Conservation (phyloP, 2,329 filamentous ascomycete genomes). For the Clonostachys byssicola region DNA sequence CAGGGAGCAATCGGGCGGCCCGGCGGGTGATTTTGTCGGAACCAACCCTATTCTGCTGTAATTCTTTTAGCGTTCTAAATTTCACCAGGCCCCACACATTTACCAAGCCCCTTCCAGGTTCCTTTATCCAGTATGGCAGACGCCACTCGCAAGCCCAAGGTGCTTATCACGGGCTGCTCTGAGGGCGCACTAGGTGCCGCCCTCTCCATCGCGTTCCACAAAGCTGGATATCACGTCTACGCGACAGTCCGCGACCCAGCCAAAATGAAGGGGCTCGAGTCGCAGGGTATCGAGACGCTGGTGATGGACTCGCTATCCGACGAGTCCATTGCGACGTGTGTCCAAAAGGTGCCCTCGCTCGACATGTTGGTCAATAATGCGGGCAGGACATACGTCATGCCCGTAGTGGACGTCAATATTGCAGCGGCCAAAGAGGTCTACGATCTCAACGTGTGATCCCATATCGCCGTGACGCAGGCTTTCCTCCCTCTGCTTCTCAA, state of each 20-base stretch:
- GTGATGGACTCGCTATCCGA: slow-evolving; percentile 29
- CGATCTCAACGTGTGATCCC: slow-evolving; percentile 34
- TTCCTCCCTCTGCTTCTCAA: slow-evolving; percentile 22
- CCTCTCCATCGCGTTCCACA: slow-evolving; percentile 29
- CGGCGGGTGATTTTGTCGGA: too few species aligned
- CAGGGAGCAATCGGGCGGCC: too few species aligned
- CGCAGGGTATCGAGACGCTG: slow-evolving; percentile 25
- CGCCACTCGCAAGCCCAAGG: too few species aligned
- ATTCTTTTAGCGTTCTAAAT: too few species aligned
- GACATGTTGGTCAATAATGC: slow-evolving; percentile 24
- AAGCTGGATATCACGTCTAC: slow-evolving; percentile 26
- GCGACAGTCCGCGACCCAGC: slow-evolving; percentile 27
- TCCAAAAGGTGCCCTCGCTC: slow-evolving; percentile 3
- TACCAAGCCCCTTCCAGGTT: too few species aligned
- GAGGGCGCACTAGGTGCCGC: slow-evolving; percentile 31
- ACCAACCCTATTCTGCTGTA: too few species aligned
- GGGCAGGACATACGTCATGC: slow-evolving; percentile 18
- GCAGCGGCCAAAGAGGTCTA: slow-evolving; percentile 24
- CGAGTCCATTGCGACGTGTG: slow-evolving; percentile 16
- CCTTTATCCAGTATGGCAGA: too few species aligned
- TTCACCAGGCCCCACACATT: too few species aligned
- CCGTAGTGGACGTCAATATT: slow-evolving; percentile 26
- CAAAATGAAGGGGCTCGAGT: slow-evolving; percentile 18
- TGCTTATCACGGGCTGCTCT: slow-evolving; percentile 30
- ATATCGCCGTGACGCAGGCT: slow-evolving; percentile 25